Base-by-base conservation (phyloP, 2,329 filamentous ascomycete genomes). In the Elsinoe perseae region DNA sequence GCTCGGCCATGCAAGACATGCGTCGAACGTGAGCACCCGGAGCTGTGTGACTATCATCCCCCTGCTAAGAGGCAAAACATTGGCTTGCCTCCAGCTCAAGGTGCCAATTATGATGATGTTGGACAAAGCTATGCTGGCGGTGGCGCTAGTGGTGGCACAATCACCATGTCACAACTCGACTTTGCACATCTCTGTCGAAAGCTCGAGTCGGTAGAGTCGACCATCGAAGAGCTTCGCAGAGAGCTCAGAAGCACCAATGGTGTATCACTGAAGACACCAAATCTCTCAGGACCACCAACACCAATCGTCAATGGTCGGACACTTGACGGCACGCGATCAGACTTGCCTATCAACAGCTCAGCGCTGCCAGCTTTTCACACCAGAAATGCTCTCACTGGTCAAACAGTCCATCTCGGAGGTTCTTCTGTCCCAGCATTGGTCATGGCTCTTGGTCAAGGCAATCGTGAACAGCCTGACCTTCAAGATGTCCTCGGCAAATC, bases 371-470 rank as follows among this genome's bases (percentile, higher is more conserved):
- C 81, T 2, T 77, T 84, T 21, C 80, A 83, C 65, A 80, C 80
- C 5, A 73, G 74, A 56, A 84, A 83, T 64, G 80, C 80, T 57
- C 69, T 80, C 44, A 79, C 80, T 57, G 78, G 80, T 60, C 79
- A 81, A 60, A 82, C 79, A 3, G 79, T 83, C 20, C 80, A 84
- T 65, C 69, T 84, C 28, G 81, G 81, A 14, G 80, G 79, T 30
- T 76, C 80, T 57, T 84, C 81, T 0, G 80, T 84, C 1, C 75
- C 83, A 10, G 81, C 81, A 9, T 78, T 84, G 59, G 78, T 84
- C 30, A 77, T 78, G 69, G 72, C 73, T 5, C 58, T 77, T 44
- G 73, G 74, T 10, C 66, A 73, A 57, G 73, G 72, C 4, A 69
- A 73, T 52, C 66, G 68, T 21, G 72, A 76, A 42, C 71, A 79